Base-by-base conservation (phyloP, 495 filamentous ascomycete species). In the Bombardia bombarda region DNA sequence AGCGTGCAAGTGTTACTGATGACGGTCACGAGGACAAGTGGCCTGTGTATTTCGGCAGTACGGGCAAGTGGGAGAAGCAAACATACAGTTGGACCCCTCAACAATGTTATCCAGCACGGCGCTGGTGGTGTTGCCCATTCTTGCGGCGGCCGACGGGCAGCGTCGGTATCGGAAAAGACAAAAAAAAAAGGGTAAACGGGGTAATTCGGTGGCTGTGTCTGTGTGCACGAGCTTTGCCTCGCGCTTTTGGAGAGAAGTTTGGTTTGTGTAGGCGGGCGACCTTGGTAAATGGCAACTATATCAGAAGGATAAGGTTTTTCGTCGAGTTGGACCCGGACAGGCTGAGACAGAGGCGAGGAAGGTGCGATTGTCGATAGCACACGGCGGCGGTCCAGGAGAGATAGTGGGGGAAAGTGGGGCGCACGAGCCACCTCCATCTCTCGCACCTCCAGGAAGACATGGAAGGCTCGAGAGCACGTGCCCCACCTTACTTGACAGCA, bases 81-180 rank as follows among this genome's bases (percentile, higher is more conserved):
- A 46, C 58, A 45, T 49, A 97, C 92, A 98, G 71, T 98, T 98
- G 45, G 90, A 93, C 45, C 84, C 87, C 50, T 90, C 85, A 51
- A 96, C 87, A 56, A 98, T 98, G 66, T 82, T 88, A 55, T 97
- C 93, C 62, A 98, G 79, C 54, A 98, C 78, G 55, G 83, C 76
- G 46, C 82, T 87, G 60, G 76, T 79, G 45, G 84, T 80, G 56
- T 92, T 90, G 40, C 87, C 90, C 73, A 95, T 90, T 54, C 64
- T 81, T 25, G 39, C 20, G 23, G 32, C 42, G 18, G 33, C 12
- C 23, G 19, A 13, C 3, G 8, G 26, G 12, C 19, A 26, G 25
- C 10, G n/a, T 34, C 20, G 32, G 22, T 25, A 12, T 36, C 19
- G 24, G 21, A 19, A 22, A 21, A 21, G 18, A 20, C 8, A 26